Base-by-base conservation (phyloP, 768 basidiomycete genomes). In the Leccinum obscurum region DNA sequence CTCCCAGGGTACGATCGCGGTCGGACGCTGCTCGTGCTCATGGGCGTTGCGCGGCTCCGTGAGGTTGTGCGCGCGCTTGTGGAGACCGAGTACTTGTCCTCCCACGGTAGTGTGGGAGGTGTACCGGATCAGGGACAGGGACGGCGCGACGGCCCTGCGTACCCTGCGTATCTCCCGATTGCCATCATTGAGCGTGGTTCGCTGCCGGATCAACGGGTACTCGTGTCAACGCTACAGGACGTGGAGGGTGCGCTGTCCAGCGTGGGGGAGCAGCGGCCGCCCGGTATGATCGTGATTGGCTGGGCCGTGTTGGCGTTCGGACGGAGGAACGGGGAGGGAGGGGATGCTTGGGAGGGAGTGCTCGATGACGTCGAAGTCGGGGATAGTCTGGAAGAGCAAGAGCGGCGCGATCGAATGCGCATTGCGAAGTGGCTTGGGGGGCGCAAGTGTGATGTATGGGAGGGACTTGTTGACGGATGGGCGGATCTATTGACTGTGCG, bases 101-200 rank as follows among this genome's bases (percentile, higher is more conserved):
- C 39, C 3, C 39, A 17, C 3, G 39, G 39, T 39, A 15, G 39
- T 39, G 17, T 39, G 39, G 39, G 39, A 39, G 39, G 17, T 17
- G 39, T 1, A 9, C 15, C 17, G 8, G 39, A 39, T 39, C 39
- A 17, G 17, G 39, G 39, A 39, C 39, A 39, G 39, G 39, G 80
- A 32, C 81, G 81, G 30, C 77, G 84, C 2, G 77, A 79, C 44
- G 85, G 87, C 5, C 66, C 71, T 1, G 79, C 81, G 0, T 99
- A 93, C 71, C 97, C 96, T 0, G 64, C 76, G 0, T 76, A 89
- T 67, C 78, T 84, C 17, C 97, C 97, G 5, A 92, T 98, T 65
- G 93, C 95, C 8, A 87, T 98, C 64, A 86, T 99, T 55, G 97
- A 99, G 74, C 84, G 96, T 7, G 95, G 92, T n/a, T 92, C 91